Base-by-base conservation (phyloP, 257 asterid species). In the Anisodus acutangulus region DNA sequence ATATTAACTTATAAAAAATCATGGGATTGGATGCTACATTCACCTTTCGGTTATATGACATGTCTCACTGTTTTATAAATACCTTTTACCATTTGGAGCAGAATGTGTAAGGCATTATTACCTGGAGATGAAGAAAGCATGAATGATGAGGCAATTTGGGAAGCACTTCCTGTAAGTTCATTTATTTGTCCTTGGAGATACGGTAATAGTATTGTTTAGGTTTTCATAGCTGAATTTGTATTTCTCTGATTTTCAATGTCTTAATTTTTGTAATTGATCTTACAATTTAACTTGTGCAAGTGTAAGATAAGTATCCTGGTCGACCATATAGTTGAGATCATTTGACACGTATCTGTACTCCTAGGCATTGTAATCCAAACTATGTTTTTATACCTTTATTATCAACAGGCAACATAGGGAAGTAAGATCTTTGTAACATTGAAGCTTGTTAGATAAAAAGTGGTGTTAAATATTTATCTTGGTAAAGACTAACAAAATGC, bases 61-160 rank as follows among this genome's bases (percentile, higher is more conserved):
- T 78, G 82, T 78, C 64, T 78, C 13, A 35, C 64, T 19, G 66
- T 31, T 83, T 69, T 45, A 59, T 80, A 66, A 83, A 49, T 54
- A 82, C 8, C 58, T 88, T 80, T 54, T 88, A 70, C 62, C 59
- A 55, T 79, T 55, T 78, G 82, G 78, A 84, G 84, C 94, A 97
- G 99, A 91, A 95, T 94, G 99, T 97, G 98, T 88, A 92, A 93
- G 88, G 97, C 99, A 82, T 91, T 97, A 87, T 88, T 97, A 70
- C 99, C 98, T 5, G 99, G 96, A 86, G 99, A 95, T 82, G 97
- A 94, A 91, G 99, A 97, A 88, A 91, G 93, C 92, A 89, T 91
- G 93, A 91, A 94, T 86, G 97, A 92, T 53, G 98, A 92, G 78
- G 97, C 98, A 82, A 89, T 97, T 67, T 97, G 99, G 98, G 99